phyloP scores from a whole-genome alignment of 495 filamentous ascomycete genomes.

The Talaromyces borbonicus region DNA sequence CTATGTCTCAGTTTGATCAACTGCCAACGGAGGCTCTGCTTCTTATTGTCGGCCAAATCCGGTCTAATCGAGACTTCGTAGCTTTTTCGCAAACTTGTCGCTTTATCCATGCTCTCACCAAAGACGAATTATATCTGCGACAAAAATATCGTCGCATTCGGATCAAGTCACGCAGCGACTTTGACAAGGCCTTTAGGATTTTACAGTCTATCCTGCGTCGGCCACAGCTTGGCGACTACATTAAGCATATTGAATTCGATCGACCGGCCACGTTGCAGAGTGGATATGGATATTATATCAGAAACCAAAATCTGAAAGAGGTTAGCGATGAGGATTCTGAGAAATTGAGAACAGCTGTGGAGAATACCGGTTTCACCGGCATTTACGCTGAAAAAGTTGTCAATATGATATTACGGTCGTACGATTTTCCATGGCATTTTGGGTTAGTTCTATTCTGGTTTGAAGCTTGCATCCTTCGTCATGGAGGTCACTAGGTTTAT shows the following conservation, averaged over 20 bases:
- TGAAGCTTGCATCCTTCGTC: neutral
- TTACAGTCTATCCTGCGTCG: constrained; percentile 10
- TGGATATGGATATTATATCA: constrained; percentile 7
- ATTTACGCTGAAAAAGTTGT: constrained; percentile 9
- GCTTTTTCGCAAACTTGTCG: constrained; percentile 16
- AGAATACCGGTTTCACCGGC: constrained; percentile 12
- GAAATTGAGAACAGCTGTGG: constrained; percentile 9
- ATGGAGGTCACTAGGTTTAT: neutral
- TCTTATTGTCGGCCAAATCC: neutral
- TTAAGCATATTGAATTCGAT: constrained; percentile 8
- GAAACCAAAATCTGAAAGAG: constrained; percentile 1
- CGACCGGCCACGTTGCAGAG: neutral
- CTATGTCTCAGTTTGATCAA: constrained; percentile 11
- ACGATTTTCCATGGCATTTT: neutral
- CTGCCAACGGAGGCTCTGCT: constrained; percentile 22
- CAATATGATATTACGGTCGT: constrained; percentile 16
- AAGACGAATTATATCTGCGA: constrained; percentile 13
- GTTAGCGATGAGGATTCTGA: constrained; percentile 10
- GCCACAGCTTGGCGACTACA: constrained; percentile 9
- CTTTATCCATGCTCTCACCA: constrained; percentile 14
- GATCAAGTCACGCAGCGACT: constrained; percentile 4
- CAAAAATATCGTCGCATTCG: constrained; percentile 11
- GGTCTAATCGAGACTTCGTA: constrained; percentile 14
- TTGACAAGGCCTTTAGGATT: constrained; percentile 11
- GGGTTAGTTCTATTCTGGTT: neutral